Conservation (phyloP, 202 grass and related monocot genomes). For the Setaria viridis region DNA sequence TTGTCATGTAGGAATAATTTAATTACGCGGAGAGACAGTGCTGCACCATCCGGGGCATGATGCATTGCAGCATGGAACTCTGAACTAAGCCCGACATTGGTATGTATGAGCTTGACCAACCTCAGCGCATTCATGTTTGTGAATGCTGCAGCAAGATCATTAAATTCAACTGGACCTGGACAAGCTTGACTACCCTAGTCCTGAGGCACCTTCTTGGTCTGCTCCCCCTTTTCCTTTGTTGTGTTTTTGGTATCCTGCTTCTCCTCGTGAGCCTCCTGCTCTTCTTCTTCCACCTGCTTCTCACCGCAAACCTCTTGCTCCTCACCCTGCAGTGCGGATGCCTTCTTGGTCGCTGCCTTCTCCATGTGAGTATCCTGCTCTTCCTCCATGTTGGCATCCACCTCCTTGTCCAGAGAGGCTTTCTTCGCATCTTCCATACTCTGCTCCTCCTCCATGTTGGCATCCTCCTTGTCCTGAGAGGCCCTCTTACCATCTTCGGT, state of each 20-base stretch:
- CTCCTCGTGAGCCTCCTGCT: background rate
- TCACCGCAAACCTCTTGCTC: background rate
- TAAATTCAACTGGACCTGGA: background rate
- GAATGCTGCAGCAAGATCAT: slow-evolving; percentile 20
- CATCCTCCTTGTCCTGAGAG: background rate
- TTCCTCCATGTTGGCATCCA: background rate
- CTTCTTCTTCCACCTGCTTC: background rate
- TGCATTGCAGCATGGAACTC: slow-evolving; percentile 22
- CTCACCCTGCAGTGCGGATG: background rate
- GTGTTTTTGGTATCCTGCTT: background rate
- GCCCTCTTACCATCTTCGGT: background rate
- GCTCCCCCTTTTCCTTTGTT: background rate
- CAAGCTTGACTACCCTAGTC: background rate
- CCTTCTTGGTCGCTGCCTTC: background rate
- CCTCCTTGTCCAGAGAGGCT: background rate
- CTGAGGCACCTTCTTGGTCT: background rate
- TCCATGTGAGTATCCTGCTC: background rate
- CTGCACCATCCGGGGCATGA: slow-evolving; percentile 36
- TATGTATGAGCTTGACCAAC: slow-evolving; percentile 33
- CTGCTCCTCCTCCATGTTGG: background rate
- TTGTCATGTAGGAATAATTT: slow-evolving; percentile 36
- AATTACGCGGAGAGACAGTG: slow-evolving; percentile 46
- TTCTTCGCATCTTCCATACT: background rate
- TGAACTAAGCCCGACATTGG: background rate
- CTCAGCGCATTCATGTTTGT: slow-evolving; percentile 39